phyloP scores from a whole-genome alignment of 2,329 filamentous ascomycete genomes.

The Phaeosphaeria sp. region DNA sequence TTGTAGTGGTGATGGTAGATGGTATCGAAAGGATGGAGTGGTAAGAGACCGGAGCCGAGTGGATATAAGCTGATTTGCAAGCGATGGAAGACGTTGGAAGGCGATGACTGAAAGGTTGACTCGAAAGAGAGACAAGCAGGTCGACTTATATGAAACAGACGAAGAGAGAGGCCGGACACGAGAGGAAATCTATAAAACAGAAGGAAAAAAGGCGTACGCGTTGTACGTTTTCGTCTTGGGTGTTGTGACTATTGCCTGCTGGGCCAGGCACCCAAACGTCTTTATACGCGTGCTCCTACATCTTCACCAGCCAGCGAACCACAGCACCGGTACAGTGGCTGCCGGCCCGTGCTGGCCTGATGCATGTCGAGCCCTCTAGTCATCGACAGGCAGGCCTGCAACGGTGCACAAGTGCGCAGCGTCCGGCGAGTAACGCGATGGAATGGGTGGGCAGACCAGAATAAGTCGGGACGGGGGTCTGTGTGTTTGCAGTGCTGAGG shows the following conservation, averaged over 20 bases:
- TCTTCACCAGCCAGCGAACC: conserved; percentile 20
- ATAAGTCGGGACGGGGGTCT: conserved; percentile 31
- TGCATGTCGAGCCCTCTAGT: conserved; percentile 37
- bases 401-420: conserved; percentile 22
- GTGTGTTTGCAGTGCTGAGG: conserved; percentile 21
- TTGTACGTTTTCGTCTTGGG: conserved; percentile 11
- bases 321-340: conserved; percentile 18
- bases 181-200: conserved; percentile 7
- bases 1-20: conserved; percentile 7
- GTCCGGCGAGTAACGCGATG: conserved; percentile 15
- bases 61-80: conserved; percentile 1
- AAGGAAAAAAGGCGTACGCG: conserved; percentile 13
- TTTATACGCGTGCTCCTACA: conserved; percentile 33
- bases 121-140: conserved; percentile 1
- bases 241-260: conserved; percentile 22
- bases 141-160: conserved; percentile 17
- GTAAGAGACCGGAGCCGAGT: conserved; percentile 4
- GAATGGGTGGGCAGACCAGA: conserved; percentile 26
- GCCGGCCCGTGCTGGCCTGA: conserved; percentile 4
- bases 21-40: neutral
- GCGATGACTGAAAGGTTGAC: conserved; percentile 17
- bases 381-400: conserved; percentile 22
- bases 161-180: neutral
- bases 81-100: conserved; percentile 17
- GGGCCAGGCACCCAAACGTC: conserved; percentile 34